Conservation (phyloP, 2,329 filamentous ascomycete species). For the Lachnellula occidentalis region DNA sequence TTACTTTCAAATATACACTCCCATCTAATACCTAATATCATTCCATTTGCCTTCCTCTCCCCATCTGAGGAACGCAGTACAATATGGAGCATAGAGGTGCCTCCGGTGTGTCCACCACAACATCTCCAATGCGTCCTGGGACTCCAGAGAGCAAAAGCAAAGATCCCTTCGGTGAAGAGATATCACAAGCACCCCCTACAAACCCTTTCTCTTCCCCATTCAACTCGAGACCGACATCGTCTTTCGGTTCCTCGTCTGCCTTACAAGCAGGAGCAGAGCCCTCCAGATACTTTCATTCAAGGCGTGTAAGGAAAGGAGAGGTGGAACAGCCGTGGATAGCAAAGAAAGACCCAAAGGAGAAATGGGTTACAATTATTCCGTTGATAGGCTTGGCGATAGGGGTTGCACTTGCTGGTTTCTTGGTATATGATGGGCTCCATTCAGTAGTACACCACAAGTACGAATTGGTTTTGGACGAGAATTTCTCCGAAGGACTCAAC, state of each 20-base stretch:
- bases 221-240: conserved; percentile 38
- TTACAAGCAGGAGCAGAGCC: conserved; percentile 21
- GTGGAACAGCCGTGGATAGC: conserved; percentile 72
- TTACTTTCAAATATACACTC: not conserved
- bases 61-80: conserved; percentile 9
- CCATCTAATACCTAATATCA: conserved; percentile 14
- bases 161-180: conserved; percentile 26
- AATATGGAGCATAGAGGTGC: conserved; percentile 14
- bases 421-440: conserved; percentile 69
- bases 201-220: conserved; percentile 34
- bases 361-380: conserved; percentile 80
- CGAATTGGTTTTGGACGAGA: conserved; percentile 46
- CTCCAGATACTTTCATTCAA: conserved; percentile 29
- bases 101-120: conserved; percentile 25
- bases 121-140: conserved; percentile 33
- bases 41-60: conserved; percentile 3
- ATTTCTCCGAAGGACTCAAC: conserved; percentile 48
- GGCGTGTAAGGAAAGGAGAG: conserved; percentile 62
- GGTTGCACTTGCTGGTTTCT: conserved; percentile 59
- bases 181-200: conserved; percentile 20
- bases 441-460: conserved; percentile 67
- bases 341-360: conserved; percentile 72
- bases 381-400: conserved; percentile 66
- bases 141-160: conserved; percentile 33
- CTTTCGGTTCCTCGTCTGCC: conserved; percentile 37